A percentile compares a stretch with the other conserved stretches of the same genome.
Conservation (phyloP, 495 filamentous ascomycete species). For the Delitschia confertaspora region DNA sequence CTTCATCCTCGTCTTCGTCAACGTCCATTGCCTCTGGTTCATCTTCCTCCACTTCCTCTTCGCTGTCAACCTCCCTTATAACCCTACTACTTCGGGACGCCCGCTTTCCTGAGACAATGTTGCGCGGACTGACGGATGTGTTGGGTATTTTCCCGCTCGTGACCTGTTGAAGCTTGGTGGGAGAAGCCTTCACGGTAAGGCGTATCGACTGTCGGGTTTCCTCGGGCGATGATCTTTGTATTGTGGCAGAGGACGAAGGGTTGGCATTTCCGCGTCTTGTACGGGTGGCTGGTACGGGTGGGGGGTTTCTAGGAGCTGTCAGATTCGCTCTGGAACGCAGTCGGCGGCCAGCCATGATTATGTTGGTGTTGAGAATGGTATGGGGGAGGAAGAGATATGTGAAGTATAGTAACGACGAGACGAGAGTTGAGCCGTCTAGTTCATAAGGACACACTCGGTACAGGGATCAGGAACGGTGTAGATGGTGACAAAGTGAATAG, state of each 20-base stretch:
- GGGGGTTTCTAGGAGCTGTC: conserved; percentile 36
- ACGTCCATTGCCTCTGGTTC: conserved; percentile 38
- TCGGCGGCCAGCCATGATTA: conserved; percentile 42
- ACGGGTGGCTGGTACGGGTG: conserved; percentile 32
- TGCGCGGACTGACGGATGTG: conserved; percentile 27
- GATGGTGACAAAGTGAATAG: neutral
- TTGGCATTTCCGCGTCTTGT: conserved; percentile 27
- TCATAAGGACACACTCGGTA: too few relatives aligned
- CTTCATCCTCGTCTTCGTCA: conserved; percentile 45
- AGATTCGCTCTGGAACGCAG: conserved; percentile 41
- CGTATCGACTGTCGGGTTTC: conserved; percentile 56
- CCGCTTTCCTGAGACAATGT: conserved; percentile 39
- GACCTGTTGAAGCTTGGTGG: conserved; percentile 71
- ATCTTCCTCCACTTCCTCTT: conserved; percentile 50
- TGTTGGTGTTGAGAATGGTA: conserved; percentile 9
- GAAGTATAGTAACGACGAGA: too few relatives aligned
- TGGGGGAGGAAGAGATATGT: conserved; percentile 1
- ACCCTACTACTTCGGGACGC: conserved; percentile 42
- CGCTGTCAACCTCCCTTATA: conserved; percentile 39
- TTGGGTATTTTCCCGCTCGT: conserved; percentile 39
- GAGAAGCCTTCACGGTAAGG: conserved; percentile 76
- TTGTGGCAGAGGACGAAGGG: conserved; percentile 41
- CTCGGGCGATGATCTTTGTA: conserved; percentile 43
- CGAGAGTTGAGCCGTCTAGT: too few relatives aligned
- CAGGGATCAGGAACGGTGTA: too few relatives aligned